Evolutionary conservation across 495 filamentous ascomycete species (phyloP).

Genomic region (Talaromyces thailandensis): DNA sequence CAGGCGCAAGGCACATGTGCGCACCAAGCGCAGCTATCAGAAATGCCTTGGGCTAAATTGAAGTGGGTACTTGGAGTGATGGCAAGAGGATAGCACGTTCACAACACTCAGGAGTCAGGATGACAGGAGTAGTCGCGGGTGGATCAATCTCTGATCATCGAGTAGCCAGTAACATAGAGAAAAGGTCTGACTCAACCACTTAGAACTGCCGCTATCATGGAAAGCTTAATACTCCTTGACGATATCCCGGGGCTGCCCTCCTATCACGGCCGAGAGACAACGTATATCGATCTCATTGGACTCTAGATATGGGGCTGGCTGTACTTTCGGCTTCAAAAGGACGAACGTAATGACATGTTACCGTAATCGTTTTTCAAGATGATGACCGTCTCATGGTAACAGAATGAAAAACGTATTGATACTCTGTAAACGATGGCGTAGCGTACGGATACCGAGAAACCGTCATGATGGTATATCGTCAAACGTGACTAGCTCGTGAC

Average conservation of each 20-base stretch:
- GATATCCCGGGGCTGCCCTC: background rate
- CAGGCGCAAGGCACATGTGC: background rate
- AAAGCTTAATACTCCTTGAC: background rate
- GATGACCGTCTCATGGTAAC: background rate
- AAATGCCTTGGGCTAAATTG: background rate
- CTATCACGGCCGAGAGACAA: background rate
- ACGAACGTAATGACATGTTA: background rate
- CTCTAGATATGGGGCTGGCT: background rate
- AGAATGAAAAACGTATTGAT: background rate
- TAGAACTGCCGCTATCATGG: background rate
- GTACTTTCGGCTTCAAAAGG: background rate
- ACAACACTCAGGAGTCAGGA: background rate
- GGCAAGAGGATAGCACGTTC: background rate
- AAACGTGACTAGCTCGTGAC: background rate
- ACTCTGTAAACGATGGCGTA: background rate
- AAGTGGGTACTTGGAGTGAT: background rate
- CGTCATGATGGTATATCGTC: background rate
- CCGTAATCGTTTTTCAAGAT: background rate
- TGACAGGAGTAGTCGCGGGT: background rate
- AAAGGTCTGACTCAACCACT: background rate
- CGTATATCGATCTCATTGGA: background rate
- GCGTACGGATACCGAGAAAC: background rate
- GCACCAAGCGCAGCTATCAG: background rate
- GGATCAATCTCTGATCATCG: background rate
- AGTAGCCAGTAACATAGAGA: background rate